Percentiles rank a stretch among this genome's conserved stretches.
Conservation (phyloP, 371 early-diverging fungal genomes). For the Chytridiales sp. region DNA sequence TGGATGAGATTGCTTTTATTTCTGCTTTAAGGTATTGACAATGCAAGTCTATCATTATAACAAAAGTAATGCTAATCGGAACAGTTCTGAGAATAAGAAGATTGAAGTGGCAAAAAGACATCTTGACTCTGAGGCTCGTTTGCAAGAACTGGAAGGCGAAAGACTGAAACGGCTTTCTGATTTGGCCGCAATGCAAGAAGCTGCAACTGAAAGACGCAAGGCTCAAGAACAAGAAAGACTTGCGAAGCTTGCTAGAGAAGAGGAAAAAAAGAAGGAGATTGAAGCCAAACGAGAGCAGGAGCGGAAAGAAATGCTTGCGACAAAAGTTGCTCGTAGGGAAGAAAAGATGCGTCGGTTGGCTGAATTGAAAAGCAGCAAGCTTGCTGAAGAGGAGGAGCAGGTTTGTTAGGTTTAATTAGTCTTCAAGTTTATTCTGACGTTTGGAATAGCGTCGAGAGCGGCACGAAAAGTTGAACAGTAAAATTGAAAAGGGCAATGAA, state of each 20-base stretch:
- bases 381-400: slow-evolving; percentile 15
- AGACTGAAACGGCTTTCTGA: slow-evolving; percentile 23
- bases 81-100: slow-evolving; percentile 26
- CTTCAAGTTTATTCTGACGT: not conserved
- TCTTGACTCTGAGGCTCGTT: slow-evolving; percentile 25
- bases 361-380: slow-evolving; percentile 19
- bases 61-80: not conserved
- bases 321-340: slow-evolving; percentile 17
- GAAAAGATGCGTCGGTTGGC: slow-evolving; percentile 19
- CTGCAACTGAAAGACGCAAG: slow-evolving; percentile 23
- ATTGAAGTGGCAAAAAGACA: slow-evolving; percentile 32
- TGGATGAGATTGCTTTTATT: slow-evolving; percentile 27
- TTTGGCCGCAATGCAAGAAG: slow-evolving; percentile 28
- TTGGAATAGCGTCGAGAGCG: slow-evolving; percentile 20
- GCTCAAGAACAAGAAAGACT: slow-evolving; percentile 26
- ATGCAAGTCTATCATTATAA: not conserved
- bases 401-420: not conserved
- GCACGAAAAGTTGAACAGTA: slow-evolving; percentile 20
- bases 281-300: slow-evolving; percentile 26
- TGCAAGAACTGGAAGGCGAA: slow-evolving; percentile 31
- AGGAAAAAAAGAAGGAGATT: slow-evolving; percentile 23
- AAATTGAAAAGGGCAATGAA: slow-evolving; percentile 22
- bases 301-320: slow-evolving; percentile 10
- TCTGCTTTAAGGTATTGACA: slow-evolving; percentile 9
- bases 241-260: slow-evolving; percentile 21